A percentile compares a stretch with the other conserved stretches of the same genome.
Conservation (phyloP, 768 basidiomycete species). For the Pleurotus tuber-regium region DNA sequence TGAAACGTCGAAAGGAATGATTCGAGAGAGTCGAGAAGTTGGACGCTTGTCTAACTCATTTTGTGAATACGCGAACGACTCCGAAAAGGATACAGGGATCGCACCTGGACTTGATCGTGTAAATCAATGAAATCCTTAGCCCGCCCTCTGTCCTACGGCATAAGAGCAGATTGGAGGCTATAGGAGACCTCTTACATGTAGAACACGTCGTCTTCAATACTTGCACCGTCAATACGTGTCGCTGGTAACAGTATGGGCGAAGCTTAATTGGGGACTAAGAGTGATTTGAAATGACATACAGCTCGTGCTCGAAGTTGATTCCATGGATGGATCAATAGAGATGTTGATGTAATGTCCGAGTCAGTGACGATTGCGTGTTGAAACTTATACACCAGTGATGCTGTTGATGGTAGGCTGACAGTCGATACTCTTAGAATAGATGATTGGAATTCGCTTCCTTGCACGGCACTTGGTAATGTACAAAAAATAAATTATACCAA, state of each 20-base stretch:
- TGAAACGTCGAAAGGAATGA: slow-evolving; percentile 95
- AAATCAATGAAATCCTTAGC: slow-evolving; percentile 77
- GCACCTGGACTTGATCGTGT: slow-evolving; percentile 88
- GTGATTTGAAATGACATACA: neutral
- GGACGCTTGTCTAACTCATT: slow-evolving; percentile 89
- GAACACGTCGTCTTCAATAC: neutral
- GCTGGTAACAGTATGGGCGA: neutral
- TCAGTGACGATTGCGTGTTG: neutral
- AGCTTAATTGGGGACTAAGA: too few relatives aligned
- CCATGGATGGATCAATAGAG: neutral
- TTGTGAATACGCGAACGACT: too few relatives aligned
- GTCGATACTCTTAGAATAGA: too few relatives aligned
- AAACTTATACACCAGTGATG: too few relatives aligned
- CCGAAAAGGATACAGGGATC: too few relatives aligned
- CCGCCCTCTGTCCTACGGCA: slow-evolving; percentile 29
- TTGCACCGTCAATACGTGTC: neutral
- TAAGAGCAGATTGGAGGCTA: neutral
- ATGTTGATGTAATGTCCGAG: neutral
- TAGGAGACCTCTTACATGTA: neutral
- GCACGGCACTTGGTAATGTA: too few relatives aligned
- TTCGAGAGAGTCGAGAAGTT: slow-evolving; percentile 83
- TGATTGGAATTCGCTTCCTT: too few relatives aligned
- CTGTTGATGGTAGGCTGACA: too few relatives aligned
- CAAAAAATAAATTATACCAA: slow-evolving; percentile 19
- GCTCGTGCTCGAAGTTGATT: neutral